A percentile compares a stretch with the other conserved stretches of the same genome.
phyloP scores from a whole-genome alignment of 2,329 filamentous ascomycete genomes.

The Arachnomyces sp. region DNA sequence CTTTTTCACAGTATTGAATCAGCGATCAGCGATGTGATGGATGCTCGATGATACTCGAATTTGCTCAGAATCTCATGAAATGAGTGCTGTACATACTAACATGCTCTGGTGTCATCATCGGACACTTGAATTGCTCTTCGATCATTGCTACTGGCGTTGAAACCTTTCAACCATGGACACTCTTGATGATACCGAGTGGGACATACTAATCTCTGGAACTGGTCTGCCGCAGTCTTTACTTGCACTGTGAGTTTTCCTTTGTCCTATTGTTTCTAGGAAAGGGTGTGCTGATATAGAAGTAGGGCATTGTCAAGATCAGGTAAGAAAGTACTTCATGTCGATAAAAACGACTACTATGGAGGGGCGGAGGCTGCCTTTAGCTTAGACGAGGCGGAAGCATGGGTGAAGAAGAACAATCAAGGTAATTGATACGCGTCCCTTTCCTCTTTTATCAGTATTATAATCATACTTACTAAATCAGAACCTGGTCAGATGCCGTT shows the following conservation, averaged over 20 bases:
- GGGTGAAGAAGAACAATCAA: constrained; percentile 49
- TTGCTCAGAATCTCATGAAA: background rate
- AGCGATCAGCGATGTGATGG: no score
- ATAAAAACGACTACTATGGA: constrained; percentile 82
- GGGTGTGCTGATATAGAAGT: constrained; percentile 41
- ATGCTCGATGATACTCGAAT: background rate
- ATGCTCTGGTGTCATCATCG: background rate
- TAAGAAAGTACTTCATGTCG: constrained; percentile 86
- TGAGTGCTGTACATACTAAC: background rate
- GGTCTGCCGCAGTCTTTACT: constrained; percentile 72
- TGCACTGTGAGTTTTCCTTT: constrained; percentile 54
- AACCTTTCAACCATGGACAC: constrained; percentile 55
- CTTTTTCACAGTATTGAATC: no score
- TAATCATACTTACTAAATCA: constrained; percentile 15
- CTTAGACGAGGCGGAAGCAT: constrained; percentile 70
- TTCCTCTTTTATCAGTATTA: no score
- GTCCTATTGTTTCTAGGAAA: constrained; percentile 44
- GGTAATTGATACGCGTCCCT: constrained; percentile 21
- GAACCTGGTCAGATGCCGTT: constrained; percentile 29
- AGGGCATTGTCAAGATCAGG: constrained; percentile 88
- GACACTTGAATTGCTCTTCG: no score
- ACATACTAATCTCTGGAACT: constrained; percentile 72
- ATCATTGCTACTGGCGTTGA: no score
- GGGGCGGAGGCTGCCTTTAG: constrained; percentile 78
- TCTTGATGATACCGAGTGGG: constrained; percentile 66